phyloP scores from a whole-genome alignment of 1,284 basidiomycete species.

The Ustilago nuda region DNA sequence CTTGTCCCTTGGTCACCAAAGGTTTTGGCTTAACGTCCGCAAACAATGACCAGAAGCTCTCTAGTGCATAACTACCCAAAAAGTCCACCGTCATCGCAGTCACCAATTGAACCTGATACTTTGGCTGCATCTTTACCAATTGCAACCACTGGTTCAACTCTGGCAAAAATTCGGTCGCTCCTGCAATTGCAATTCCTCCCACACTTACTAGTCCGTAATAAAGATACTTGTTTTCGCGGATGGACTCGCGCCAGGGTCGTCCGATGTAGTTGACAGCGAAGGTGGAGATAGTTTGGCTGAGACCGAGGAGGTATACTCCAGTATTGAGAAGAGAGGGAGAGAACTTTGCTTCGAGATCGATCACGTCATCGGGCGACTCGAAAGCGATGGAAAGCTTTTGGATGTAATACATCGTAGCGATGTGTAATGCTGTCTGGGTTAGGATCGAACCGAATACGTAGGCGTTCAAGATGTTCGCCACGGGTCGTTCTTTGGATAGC shows the following conservation, averaged over 20 bases:
- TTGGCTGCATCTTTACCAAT: slow-evolving; percentile 86
- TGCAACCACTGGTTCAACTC: slow-evolving; percentile 97
- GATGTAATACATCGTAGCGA: slow-evolving; percentile 65
- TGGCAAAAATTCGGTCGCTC: slow-evolving; percentile 81
- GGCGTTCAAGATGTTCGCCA: slow-evolving; percentile 62
- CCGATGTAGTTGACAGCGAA: slow-evolving; percentile 69
- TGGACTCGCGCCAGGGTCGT: slow-evolving; percentile 63
- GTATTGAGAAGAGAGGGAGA: slow-evolving; percentile 66
- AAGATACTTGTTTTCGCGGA: slow-evolving; percentile 63
- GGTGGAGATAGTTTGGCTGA: slow-evolving; percentile 66
- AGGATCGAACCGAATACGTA: slow-evolving; percentile 66
- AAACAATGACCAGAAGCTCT: slow-evolving; percentile 88
- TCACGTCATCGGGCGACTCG: slow-evolving; percentile 55
- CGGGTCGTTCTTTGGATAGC: slow-evolving; percentile 63
- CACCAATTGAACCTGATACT: slow-evolving; percentile 72
- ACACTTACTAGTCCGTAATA: slow-evolving; percentile 64
- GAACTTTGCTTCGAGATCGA: slow-evolving; percentile 67
- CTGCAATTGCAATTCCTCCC: slow-evolving; percentile 60
- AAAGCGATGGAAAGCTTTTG: slow-evolving; percentile 50
- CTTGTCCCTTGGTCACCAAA: slow-evolving; percentile 44
- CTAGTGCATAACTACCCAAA: slow-evolving; percentile 85
- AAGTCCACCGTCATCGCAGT: slow-evolving; percentile 87
- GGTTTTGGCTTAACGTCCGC: slow-evolving; percentile 81
- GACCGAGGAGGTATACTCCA: slow-evolving; percentile 64
- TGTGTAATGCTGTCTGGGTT: slow-evolving; percentile 65